phyloP scores from a whole-genome alignment of 345 rosid species.

The Lagerstroemia speciosa region DNA sequence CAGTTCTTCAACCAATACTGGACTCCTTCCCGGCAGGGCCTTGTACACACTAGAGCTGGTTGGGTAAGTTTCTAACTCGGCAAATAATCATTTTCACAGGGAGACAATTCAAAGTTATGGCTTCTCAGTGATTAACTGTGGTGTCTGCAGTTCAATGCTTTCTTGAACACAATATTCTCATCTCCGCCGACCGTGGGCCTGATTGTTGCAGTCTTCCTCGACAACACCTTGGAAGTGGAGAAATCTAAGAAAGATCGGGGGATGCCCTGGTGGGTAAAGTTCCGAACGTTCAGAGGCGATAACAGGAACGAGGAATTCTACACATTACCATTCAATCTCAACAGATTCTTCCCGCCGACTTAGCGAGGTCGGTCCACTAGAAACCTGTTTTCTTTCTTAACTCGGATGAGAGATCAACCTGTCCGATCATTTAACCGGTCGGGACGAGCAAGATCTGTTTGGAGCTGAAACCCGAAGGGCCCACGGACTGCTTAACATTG shows the following conservation, averaged over 20 bases:
- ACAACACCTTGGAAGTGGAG: slow-evolving; percentile 72
- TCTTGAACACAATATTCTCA: slow-evolving; percentile 76
- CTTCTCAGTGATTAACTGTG: background rate
- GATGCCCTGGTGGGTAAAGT: slow-evolving; percentile 98
- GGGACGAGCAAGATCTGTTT: background rate
- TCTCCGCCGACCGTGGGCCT: slow-evolving; percentile 76
- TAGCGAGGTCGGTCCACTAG: slow-evolving; percentile 10
- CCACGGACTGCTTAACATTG: background rate
- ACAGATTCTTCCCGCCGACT: slow-evolving; percentile 90
- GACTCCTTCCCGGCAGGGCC: slow-evolving; percentile 50
- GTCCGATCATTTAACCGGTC: background rate
- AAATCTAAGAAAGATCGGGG: slow-evolving; percentile 88
- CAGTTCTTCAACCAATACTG: slow-evolving; percentile 73
- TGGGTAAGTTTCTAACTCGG: slow-evolving; percentile 44
- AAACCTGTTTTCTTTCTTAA: background rate
- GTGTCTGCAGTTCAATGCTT: slow-evolving; percentile 66
- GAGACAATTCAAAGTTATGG: too few species aligned
- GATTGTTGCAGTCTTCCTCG: slow-evolving; percentile 67
- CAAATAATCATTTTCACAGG: too few species aligned
- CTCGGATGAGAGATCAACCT: slow-evolving; percentile 1
- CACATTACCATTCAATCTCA: slow-evolving; percentile 86
- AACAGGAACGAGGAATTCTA: slow-evolving; percentile 92
- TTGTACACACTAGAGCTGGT: slow-evolving; percentile 72
- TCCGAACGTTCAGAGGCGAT: slow-evolving; percentile 83
- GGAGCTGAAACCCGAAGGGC: background rate